Conservation (phyloP, 306 rosid species). For the Ochetophila trinervis region DNA sequence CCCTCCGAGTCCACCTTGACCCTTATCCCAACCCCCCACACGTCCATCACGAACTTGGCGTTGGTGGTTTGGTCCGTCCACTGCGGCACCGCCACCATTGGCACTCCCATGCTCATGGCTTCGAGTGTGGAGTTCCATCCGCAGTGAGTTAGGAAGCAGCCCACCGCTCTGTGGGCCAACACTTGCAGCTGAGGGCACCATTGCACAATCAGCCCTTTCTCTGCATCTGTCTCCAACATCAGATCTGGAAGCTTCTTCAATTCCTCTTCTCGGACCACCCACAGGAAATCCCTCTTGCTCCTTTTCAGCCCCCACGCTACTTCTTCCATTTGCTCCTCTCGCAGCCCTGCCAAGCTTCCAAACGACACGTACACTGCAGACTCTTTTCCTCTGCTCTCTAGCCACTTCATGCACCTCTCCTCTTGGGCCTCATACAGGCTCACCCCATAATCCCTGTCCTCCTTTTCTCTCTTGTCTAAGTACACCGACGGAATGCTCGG, state of each 20-base stretch:
- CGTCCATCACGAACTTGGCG: slow-evolving; percentile 26
- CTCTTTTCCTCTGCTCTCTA: slow-evolving; percentile 6
- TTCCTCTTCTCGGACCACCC: slow-evolving; percentile 29
- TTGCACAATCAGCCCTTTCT: slow-evolving; percentile 20
- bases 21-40: slow-evolving; percentile 28
- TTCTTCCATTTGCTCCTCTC: slow-evolving; percentile 1
- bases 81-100: slow-evolving; percentile 28
- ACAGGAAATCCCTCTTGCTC: slow-evolving; percentile 11
- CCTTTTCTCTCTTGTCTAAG: slow-evolving; percentile 13
- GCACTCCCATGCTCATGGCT: slow-evolving; percentile 24
- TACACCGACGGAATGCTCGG: slow-evolving; percentile 25
- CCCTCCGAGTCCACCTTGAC: slow-evolving; percentile 18
- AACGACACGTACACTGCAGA: slow-evolving; percentile 25
- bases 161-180: slow-evolving; percentile 21
- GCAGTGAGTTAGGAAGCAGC: slow-evolving; percentile 32
- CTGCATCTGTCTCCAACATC: too few relatives aligned
- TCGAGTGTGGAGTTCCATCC: slow-evolving; percentile 37
- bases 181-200: slow-evolving; percentile 30
- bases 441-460: slow-evolving; percentile 21
- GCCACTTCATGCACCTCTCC: slow-evolving; percentile 16
- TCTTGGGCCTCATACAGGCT: background rate
- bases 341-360: slow-evolving; percentile 17
- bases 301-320: background rate
- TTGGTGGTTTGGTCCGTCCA: slow-evolving; percentile 35
- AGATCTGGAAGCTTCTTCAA: slow-evolving; percentile 23